Base-by-base conservation (phyloP, 345 rosid species). In the Alliaria petiolata region DNA sequence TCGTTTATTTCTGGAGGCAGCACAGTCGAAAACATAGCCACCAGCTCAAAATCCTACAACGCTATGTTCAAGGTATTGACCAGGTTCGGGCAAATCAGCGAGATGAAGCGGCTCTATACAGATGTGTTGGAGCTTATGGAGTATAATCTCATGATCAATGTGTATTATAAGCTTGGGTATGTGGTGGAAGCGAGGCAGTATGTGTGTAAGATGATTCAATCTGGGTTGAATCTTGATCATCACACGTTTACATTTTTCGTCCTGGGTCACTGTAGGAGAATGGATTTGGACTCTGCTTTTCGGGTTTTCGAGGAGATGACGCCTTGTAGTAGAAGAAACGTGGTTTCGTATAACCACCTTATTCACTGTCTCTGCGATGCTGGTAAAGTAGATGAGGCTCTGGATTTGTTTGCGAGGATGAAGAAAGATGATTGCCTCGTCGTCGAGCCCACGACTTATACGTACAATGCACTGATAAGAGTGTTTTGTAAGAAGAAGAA, bases 321-420 rank as follows among this genome's bases (percentile, higher is more conserved):
- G 87, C 87, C 82, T 0, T 60, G 46, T n/a, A n/a, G n/a, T 38
- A 82, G 91, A 81, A 87, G 93, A 81, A 87, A 87, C 77, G 86
- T 76, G 77, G 91, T 86, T 68, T 82, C 93, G 0, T 90, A 87
- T 68, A 90, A 86, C 1, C 82, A 71, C 33, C 87, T 90, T 69
- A 82, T 89, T 13, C 85, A 85, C 55, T 88, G 93, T 55, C 82
- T 89, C 8, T 87, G 89, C 64, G 84, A 85, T 70, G 86, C 73
- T 19, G 74, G 80, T 28, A 78, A 79, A 68, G 58, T 86, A 22
- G 88, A 86, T 72, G 87, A 86, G 50, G 96, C 86, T 34, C 33
- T 87, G 60, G 15, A 77, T 36, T 78, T 90, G 84, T 74, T 80
- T 74, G 70, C 60, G 69, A 71, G 60, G 60, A 90, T 87, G 91